Evolutionary conservation across 2,329 filamentous ascomycete species (phyloP).

Genomic region (Colletotrichum incanum): DNA sequence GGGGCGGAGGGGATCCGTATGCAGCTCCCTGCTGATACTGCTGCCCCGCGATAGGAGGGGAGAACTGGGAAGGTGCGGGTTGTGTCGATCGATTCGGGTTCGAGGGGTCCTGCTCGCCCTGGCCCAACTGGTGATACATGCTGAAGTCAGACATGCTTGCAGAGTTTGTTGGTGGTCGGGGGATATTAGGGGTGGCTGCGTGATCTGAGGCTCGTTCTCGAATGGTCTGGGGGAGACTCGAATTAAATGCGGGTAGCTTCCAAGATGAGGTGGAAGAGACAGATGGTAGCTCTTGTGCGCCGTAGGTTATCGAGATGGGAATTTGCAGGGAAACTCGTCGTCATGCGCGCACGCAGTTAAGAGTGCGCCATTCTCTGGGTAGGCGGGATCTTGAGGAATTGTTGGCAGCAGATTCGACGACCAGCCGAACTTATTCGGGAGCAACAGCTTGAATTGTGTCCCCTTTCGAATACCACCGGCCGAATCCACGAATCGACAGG

Average conservation of each 20-base stretch:
- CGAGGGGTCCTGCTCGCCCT: slow-evolving; percentile 71
- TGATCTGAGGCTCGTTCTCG: not conserved
- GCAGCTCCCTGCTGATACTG: slow-evolving; percentile 65
- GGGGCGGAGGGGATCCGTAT: slow-evolving; percentile 57
- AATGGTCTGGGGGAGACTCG: not conserved
- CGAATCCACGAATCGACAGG: slow-evolving; percentile 37
- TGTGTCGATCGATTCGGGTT: slow-evolving; percentile 67
- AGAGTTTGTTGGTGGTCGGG: not conserved
- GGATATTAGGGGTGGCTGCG: not conserved
- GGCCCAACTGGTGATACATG: slow-evolving; percentile 71
- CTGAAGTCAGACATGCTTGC: slow-evolving; percentile 68
- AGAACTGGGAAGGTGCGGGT: slow-evolving; percentile 69
- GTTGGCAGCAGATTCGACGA: slow-evolving; percentile 9
- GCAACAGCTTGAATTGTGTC: slow-evolving; percentile 38
- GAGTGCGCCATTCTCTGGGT: slow-evolving; percentile 38
- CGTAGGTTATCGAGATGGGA: slow-evolving; percentile 1
- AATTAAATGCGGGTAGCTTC: slow-evolving; percentile 23
- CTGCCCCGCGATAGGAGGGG: slow-evolving; percentile 67
- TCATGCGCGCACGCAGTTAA: slow-evolving; percentile 34
- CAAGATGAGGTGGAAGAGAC: slow-evolving; percentile 9
- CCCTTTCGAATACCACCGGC: slow-evolving; percentile 33
- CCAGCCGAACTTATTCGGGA: slow-evolving; percentile 24
- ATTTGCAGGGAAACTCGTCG: slow-evolving; percentile 9
- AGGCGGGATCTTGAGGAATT: not conserved
- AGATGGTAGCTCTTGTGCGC: slow-evolving; percentile 31